Evolutionary conservation across 805 yeast species (phyloP).

Genomic region (Hanseniaspora pseudoguilliermondii): DNA sequence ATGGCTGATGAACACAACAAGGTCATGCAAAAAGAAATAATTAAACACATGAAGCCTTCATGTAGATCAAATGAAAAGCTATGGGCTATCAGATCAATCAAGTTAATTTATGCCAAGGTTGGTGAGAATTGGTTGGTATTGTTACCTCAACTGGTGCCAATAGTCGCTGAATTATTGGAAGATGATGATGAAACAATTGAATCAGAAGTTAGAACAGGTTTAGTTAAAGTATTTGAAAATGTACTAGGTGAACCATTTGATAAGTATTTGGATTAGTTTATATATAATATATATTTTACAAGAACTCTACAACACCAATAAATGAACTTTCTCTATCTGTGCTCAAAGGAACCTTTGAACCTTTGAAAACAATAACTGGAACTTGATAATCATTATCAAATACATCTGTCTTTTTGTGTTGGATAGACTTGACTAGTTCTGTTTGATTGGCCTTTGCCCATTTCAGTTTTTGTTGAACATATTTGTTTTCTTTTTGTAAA

Average conservation of each 20-base stretch:
- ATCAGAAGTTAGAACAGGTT: conserved; percentile 74
- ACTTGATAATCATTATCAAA: conserved; percentile 2
- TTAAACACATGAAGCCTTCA: conserved; percentile 55
- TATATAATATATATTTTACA: not conserved
- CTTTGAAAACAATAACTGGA: conserved; percentile 6
- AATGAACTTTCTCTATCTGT: conserved; percentile 1
- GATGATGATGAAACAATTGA: conserved; percentile 93
- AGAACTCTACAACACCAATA: conserved; percentile 8
- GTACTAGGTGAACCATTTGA: conserved; percentile 93
- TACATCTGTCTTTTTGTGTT: not conserved
- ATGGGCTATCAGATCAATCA: conserved; percentile 72
- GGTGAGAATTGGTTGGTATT: conserved; percentile 90
- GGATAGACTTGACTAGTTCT: not conserved
- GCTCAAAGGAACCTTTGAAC: not conserved
- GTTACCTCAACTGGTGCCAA: conserved; percentile 89
- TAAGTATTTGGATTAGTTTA: conserved; percentile 44
- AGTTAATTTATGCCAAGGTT: conserved; percentile 71
- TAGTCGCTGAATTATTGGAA: conserved; percentile 87
- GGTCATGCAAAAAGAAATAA: conserved; percentile 48
- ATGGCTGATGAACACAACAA: conserved; percentile 66
- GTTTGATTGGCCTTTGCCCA: not conserved
- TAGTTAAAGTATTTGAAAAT: conserved; percentile 81
- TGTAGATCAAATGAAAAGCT: conserved; percentile 47
- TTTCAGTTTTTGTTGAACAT: not conserved
- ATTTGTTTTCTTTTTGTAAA: not conserved